Evolutionary conservation across 192 early-diverging fungal species (phyloP).

Genomic region (Podila epicladia): DNA sequence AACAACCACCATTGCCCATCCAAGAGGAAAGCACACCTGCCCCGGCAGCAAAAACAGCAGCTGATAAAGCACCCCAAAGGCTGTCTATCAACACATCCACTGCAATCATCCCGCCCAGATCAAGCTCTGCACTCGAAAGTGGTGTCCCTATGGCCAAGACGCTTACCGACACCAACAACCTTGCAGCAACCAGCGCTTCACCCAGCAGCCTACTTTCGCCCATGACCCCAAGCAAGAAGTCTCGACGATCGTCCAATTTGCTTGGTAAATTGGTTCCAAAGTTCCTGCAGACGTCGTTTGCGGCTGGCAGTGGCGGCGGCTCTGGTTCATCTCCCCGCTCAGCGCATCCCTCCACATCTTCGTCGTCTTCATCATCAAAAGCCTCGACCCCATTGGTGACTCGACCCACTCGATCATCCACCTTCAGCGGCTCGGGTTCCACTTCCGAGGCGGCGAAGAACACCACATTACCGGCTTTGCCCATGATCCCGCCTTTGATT

Average conservation of each 20-base stretch:
- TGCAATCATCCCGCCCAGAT: too few species aligned
- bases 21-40: neutral
- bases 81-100: too few species aligned
- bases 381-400: neutral
- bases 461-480: neutral
- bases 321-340: conserved; percentile 10
- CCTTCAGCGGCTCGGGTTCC: conserved; percentile 11
- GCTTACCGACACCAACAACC: neutral
- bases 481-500: neutral
- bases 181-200: neutral
- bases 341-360: conserved; percentile 4
- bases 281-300: conserved; percentile 31
- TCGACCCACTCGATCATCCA: conserved; percentile 18
- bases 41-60: neutral
- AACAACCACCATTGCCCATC: too few species aligned
- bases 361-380: neutral
- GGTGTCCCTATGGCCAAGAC: neutral
- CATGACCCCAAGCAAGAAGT: neutral
- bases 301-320: neutral
- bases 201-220: neutral
- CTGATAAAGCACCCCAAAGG: neutral
- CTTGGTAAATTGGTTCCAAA: conserved; percentile 45
- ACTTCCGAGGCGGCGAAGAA: conserved; percentile 3
- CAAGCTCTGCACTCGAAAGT: too few species aligned
- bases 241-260: conserved; percentile 15